Base-by-base conservation (phyloP, 257 asterid species). In the Nicotiana attenuata region DNA sequence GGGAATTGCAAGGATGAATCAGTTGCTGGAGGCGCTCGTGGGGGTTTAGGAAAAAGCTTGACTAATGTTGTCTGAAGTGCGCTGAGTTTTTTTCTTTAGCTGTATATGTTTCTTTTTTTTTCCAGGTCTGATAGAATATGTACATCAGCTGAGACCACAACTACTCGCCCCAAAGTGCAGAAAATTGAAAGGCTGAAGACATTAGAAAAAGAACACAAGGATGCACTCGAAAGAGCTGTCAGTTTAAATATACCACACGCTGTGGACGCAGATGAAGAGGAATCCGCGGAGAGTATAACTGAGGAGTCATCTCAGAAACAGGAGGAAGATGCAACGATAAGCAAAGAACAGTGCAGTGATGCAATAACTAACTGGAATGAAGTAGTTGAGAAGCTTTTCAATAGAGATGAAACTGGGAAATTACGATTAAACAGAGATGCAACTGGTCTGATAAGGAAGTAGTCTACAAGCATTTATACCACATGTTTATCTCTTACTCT, bases 231-330 rank as follows among this genome's bases (percentile, higher is more conserved):
- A 83, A 91, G 98, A 85, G 99, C 99, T 2, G 91, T 94, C 61
- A 92, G 92, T 77, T 86, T 96, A 89, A 96, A 96, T n/a, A 91
- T 96, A 87, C 99, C 99, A 68, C 88, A 94, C 66, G 97, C 99
- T 38, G 91, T 87, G 33, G 47, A 81, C 41, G 15, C 86, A 7
- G 73, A 80, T 4, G 92, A 84, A 84, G 82, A 47, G 76, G 87
- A 77, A 84, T 38, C 87, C 45, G 55, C 33, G 10, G 86, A 75
- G 56, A 82, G 20, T 71, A 45, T 45, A 57, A 57, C 24, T 19
- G 63, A 89, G 5, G 86, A 78, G 59, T 86, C 83, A 56, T 82
- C 78, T 53, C 57, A 45, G 11, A 85, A 85, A 77, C 81, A 84
- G 22, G 33, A 82, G 6, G 69, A 55, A 78, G 83, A 64, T 28